Evolutionary conservation across 2,329 filamentous ascomycete species (phyloP), one percentile per base, ranked within the genome.

Genomic region (Ophiostoma sp.): DNA sequence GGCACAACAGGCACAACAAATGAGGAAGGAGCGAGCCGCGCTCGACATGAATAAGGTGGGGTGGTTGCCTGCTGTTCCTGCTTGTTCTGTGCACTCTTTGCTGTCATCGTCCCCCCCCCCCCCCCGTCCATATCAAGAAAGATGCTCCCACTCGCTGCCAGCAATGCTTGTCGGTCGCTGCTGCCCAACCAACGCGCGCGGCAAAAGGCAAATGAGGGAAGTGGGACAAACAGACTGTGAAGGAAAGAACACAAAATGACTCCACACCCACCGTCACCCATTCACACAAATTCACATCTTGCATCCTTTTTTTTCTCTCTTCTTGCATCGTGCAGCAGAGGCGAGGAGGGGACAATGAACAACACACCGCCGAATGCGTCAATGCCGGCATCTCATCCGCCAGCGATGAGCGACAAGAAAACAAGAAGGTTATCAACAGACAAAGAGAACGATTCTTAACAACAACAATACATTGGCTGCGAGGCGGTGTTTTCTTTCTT

Each of bases 291-390:
- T 50, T 72, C 64, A 68, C 39, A 17, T 33, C 22, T 11, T 11
- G 15, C 15, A n/a, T 11, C 42, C 50, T 55, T 15, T 33, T 22
- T 33, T 31, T 31, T n/a, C 25, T 19, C 15, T 6, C 22, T 19
- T 72, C 61, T 28, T 39, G 11, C 36, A 69, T 57, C 64, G 48
- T 61, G 52, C 63, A 66, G 22, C 22, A 22, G 50, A 55, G 50
- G 11, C n/a, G n/a, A 42, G 36, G 33, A 25, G 59, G 33, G 61
- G 57, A 73, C 66, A 70, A 72, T 75, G 74, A 59, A 59, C 70
- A 42, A 48, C 71, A 69, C 69, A 71, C 64, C 68, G 74, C 75
- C 75, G 73, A 74, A 76, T 72, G 70, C 75, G 72, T 74, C 74
- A 9, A 69, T 64, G 50, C 25, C 33, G 66, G 61, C 70, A 70